A percentile compares a stretch with the other conserved stretches of the same genome.
These are phyloP conservation scores for Eucalyptus pauciflora DNA, from an alignment of 345 rosid species.

Conservation along the genomic window DNA sequence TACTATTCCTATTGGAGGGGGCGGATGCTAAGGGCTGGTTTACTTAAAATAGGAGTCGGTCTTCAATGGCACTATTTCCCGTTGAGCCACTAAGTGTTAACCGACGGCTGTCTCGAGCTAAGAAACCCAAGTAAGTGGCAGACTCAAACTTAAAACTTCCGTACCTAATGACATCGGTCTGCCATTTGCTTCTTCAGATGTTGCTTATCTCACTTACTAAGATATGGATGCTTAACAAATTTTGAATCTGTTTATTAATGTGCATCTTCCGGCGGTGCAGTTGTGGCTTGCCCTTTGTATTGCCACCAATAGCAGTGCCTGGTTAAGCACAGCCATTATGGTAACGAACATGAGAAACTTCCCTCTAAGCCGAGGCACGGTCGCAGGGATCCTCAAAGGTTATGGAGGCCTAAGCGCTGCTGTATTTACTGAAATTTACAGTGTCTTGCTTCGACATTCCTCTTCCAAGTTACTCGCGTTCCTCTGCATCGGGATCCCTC, in stretches of 20 bases:
- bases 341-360: constrained; percentile 76
- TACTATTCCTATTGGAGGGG: neutral
- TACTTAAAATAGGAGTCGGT: neutral
- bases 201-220: neutral
- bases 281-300: constrained; percentile 57
- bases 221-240: neutral
- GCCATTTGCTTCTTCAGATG: neutral
- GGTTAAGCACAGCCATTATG: constrained; percentile 57
- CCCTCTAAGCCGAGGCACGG: constrained; percentile 49
- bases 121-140: neutral
- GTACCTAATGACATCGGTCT: neutral
- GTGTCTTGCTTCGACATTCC: constrained; percentile 34
- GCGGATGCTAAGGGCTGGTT: neutral
- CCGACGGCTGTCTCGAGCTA: neutral
- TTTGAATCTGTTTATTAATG: neutral
- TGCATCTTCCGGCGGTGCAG: constrained; percentile 10
- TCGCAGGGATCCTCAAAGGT: constrained; percentile 65
- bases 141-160: neutral
- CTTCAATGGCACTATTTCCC: neutral
- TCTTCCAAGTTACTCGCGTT: constrained; percentile 48
- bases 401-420: constrained; percentile 58
- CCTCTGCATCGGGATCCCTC: constrained; percentile 46
- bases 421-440: constrained; percentile 46
- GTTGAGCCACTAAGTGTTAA: neutral
- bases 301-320: constrained; percentile 56